Conservation (phyloP, 2,329 filamentous ascomycete species). For the Neopestalotiopsis clavispora region DNA sequence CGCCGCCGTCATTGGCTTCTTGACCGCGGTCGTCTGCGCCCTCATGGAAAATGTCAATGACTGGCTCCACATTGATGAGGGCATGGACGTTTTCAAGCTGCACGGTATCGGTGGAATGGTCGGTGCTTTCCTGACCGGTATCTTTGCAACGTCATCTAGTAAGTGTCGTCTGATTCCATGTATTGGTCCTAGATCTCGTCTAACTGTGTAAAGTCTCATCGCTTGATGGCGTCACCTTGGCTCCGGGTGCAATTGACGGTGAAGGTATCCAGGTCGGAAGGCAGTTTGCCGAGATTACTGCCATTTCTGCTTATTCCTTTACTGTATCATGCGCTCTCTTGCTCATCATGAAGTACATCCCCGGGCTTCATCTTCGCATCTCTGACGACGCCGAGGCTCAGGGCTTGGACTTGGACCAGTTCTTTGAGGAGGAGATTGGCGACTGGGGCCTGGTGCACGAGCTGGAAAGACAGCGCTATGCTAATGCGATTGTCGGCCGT, state of each 20-base stretch:
- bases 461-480: constrained; percentile 20
- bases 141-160: constrained; percentile 53
- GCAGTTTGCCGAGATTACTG: constrained; percentile 61
- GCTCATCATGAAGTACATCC: constrained; percentile 61
- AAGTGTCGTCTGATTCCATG: constrained; percentile 7
- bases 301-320: constrained; percentile 61
- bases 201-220: constrained; percentile 43
- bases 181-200: neutral
- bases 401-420: constrained; percentile 49
- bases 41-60: constrained; percentile 18
- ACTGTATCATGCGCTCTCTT: constrained; percentile 56
- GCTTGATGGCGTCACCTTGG: constrained; percentile 54
- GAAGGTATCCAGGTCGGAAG: constrained; percentile 61
- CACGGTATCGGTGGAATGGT: constrained; percentile 65
- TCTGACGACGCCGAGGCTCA: constrained; percentile 59
- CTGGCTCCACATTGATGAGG: constrained; percentile 52
- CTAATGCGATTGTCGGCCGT: neutral
- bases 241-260: constrained; percentile 54
- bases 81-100: constrained; percentile 64
- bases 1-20: constrained; percentile 54
- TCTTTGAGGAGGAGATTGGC: constrained; percentile 37
- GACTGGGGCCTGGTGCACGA: constrained; percentile 35
- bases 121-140: constrained; percentile 60
- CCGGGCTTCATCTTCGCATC: constrained; percentile 58
- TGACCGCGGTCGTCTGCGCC: constrained; percentile 50